Base-by-base conservation (phyloP, 1,139 yeast species). In the Meyerozyma elateridarum region DNA sequence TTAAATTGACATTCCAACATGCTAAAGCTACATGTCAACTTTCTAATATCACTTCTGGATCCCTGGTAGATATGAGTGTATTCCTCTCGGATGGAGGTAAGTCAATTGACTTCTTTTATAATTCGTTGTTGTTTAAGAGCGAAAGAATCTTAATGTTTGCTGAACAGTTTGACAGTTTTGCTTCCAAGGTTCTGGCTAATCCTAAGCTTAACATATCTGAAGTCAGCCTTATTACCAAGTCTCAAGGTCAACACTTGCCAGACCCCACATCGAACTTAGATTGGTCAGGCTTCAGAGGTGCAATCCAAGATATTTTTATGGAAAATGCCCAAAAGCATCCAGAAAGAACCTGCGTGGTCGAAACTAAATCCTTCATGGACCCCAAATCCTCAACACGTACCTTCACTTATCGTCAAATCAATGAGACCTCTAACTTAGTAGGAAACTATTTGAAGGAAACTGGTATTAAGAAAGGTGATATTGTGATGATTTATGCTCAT, bases 401-500 rank as follows among this genome's bases (percentile, higher is more conserved):
- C 8, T 91, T 88, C 64, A 79, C 83, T 13, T 91, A 91, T 56
- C 67, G 66, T 46, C 96, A 88, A 53, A 89, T 91, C 47, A 79
- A 91, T 54, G 83, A 85, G 54, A 91, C 96, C 2, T 88, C 97
- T n/a, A 91, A 93, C 49, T 73, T 88, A 20, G 88, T 91, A 12
- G 97, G 96, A 25, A 93, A 91, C 56, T 84, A 85, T 49, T 72
- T 91, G 48, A 79, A 85, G 40, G 62, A 73, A 26, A 75, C 84
- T 2, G 97, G 98, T 8, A 81, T 91, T 49, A 70, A 76, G 43
- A 73, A 83, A 48, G 98, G 97, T 31, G 97, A 91, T 54, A 88
- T 91, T 17, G 97, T 91, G 15, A 89, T 88, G 94, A 89, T 93
- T 41, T 91, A 93, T 56, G 96, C 98, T 19, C 85, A 91, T 50